Evolutionary conservation across 768 basidiomycete species (phyloP), one percentile per base, ranked within the genome.

Genomic region (Mycena rosella): DNA sequence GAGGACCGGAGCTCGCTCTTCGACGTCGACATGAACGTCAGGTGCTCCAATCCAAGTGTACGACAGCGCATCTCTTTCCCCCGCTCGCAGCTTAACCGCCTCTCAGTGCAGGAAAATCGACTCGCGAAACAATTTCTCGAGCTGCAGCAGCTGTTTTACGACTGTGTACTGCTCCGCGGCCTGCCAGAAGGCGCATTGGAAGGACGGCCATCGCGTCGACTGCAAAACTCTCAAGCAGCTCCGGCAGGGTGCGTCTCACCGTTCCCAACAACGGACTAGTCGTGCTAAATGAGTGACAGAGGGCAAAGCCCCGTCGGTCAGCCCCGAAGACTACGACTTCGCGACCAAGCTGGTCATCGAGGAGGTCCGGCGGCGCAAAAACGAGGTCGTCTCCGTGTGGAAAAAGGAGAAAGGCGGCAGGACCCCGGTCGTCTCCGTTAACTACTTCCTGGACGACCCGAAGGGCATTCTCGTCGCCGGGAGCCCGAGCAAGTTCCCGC

Each of bases 141-240:
- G 70, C 42, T 71, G 70, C 49, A 71, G 70, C 26, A 49, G 63
- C 58, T 71, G 70, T 34, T 71, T 71, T 40, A 65, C 70, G 3
- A 58, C 57, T 14, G 8, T 48, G 5, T 71, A 71, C 49, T 71
- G 70, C 30, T 61, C 58, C 10, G 6, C 51, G 3, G 66, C 64
- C 18, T 71, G 70, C 27, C 70, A 71, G 44, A 64, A 67, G 44
- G 66, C 54, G 24, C 70, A 71, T 57, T 71, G 70, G 70, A 61
- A 65, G 63, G 45, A 24, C 34, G 62, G 53, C 27, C 70, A 71
- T 53, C 62, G 60, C 7, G 47, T 30, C 22, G 70, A 71, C 8
- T 71, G 70, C 54, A 61, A 65, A 34, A 26, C 44, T 1, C 38
- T 71, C 20, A 67, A 65, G 22, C 53, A 51, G 24, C 53, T 71